These are phyloP conservation scores for Lanmaoa rubissima DNA, from an alignment of 768 basidiomycete genomes.

Conservation along the genomic window DNA sequence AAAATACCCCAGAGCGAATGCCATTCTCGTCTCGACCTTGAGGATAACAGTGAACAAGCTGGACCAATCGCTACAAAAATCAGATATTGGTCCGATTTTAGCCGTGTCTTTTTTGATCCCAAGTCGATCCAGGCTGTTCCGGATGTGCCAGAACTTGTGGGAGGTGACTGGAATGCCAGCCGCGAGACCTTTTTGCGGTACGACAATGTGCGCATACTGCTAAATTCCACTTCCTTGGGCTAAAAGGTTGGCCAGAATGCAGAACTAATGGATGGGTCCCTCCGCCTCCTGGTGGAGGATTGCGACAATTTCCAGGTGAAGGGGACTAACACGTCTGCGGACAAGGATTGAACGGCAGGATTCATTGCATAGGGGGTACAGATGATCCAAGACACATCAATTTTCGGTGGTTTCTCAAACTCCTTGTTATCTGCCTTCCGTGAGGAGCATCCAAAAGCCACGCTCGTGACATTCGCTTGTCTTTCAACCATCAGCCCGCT, in stretches of 20 bases:
- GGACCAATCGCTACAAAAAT: slow-evolving; percentile 24
- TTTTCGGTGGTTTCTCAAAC: slow-evolving; percentile 64
- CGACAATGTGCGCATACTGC: slow-evolving; percentile 46
- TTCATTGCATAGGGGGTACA: slow-evolving; percentile 57
- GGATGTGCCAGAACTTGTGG: slow-evolving; percentile 47
- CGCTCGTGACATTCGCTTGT: slow-evolving; percentile 55
- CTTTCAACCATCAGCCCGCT: slow-evolving; percentile 46
- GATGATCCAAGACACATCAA: slow-evolving; percentile 56
- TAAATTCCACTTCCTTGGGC: neutral
- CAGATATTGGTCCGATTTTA: slow-evolving; percentile 54
- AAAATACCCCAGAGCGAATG: slow-evolving; percentile 54
- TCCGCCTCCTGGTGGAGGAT: slow-evolving; percentile 70
- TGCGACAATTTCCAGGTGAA: slow-evolving; percentile 71
- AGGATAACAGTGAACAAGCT: slow-evolving; percentile 11
- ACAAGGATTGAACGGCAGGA: neutral
- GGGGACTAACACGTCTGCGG: neutral
- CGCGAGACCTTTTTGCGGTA: slow-evolving; percentile 51
- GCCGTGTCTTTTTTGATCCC: slow-evolving; percentile 56
- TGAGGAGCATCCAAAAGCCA: slow-evolving; percentile 67
- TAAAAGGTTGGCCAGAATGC: slow-evolving; percentile 42
- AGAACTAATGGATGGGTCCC: slow-evolving; percentile 66
- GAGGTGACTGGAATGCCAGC: slow-evolving; percentile 57
- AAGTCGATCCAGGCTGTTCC: slow-evolving; percentile 64
- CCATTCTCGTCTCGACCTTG: slow-evolving; percentile 43
- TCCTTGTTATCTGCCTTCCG: slow-evolving; percentile 58